These are phyloP conservation scores for Arthrobotrys pseudoclavata DNA, from an alignment of 2,329 filamentous ascomycete genomes.

Conservation along the genomic window DNA sequence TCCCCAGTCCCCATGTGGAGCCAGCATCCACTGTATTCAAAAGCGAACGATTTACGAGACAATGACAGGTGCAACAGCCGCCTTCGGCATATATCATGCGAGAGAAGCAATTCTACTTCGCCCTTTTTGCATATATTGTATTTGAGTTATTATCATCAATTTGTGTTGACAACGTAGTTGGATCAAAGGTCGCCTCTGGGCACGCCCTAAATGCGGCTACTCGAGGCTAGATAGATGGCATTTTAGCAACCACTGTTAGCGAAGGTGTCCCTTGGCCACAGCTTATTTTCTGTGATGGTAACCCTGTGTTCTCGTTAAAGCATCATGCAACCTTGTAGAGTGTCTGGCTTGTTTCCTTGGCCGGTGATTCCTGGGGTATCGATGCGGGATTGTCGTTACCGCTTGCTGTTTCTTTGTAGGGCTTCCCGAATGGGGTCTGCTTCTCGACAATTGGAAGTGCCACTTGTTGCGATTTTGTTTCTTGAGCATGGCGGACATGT, in stretches of 20 bases:
- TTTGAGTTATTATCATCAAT: neutral
- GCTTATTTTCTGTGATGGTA: conserved; percentile 5
- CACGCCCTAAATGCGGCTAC: conserved; percentile 18
- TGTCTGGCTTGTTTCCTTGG: conserved; percentile 8
- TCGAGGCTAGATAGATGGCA: conserved; percentile 11
- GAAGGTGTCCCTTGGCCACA: conserved; percentile 22
- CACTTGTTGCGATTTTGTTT: neutral
- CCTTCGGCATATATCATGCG: conserved; percentile 10
- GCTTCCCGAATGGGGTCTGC: conserved; percentile 2
- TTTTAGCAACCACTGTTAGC: conserved; percentile 16
- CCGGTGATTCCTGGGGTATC: conserved; percentile 10
- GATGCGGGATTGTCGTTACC: conserved; percentile 17
- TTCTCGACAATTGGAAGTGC: neutral
- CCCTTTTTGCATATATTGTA: neutral
- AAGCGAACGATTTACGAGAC: neutral
- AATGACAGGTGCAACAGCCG: conserved; percentile 1
- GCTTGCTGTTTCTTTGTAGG: conserved; percentile 14
- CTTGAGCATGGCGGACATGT: neutral
- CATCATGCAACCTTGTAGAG: conserved; percentile 4
- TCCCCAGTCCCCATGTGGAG: neutral
- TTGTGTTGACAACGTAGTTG: conserved; percentile 19
- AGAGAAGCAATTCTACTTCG: conserved; percentile 22
- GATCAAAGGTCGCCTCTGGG: neutral
- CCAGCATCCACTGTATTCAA: neutral
- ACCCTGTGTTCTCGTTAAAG: conserved; percentile 1